Conservation (phyloP, 352 stramenopile genomes). For the Phytophthora idaei region DNA sequence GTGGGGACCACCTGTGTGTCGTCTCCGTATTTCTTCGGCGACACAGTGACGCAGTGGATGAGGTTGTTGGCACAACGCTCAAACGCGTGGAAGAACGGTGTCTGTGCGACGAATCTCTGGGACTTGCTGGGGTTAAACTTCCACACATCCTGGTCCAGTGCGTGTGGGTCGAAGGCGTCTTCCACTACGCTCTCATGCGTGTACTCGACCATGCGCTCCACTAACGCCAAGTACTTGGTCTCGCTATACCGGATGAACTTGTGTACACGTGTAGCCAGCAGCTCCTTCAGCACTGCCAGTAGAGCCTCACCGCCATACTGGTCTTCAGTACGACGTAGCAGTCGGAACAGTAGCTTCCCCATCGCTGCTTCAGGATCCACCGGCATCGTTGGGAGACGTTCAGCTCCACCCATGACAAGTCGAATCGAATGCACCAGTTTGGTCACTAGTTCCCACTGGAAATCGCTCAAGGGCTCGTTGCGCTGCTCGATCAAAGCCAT, state of each 20-base stretch:
- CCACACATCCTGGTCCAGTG: slow-evolving; percentile 41
- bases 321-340: slow-evolving; percentile 42
- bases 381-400: slow-evolving; percentile 18
- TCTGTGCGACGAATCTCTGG: slow-evolving; percentile 15
- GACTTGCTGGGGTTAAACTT: slow-evolving; percentile 35
- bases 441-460: slow-evolving; percentile 49
- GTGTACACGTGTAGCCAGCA: slow-evolving; percentile 51
- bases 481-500: slow-evolving; percentile 50
- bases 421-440: slow-evolving; percentile 66
- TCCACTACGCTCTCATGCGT: slow-evolving; percentile 39
- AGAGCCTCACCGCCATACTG: slow-evolving; percentile 17
- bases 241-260: slow-evolving; percentile 68
- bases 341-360: slow-evolving; percentile 61
- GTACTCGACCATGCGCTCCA: slow-evolving; percentile 63
- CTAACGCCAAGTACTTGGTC: slow-evolving; percentile 38
- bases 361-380: slow-evolving; percentile 53
- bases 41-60: slow-evolving; percentile 32
- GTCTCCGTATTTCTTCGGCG: slow-evolving; percentile 10
- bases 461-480: slow-evolving; percentile 41
- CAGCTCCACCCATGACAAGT: slow-evolving; percentile 42
- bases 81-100: slow-evolving; percentile 39
- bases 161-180: slow-evolving; percentile 44
- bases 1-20: slow-evolving; percentile 9
- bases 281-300: slow-evolving; percentile 53
- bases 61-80: slow-evolving; percentile 39